phyloP scores from a whole-genome alignment of 1,284 basidiomycete genomes.

The Fomitopsis palustris region DNA sequence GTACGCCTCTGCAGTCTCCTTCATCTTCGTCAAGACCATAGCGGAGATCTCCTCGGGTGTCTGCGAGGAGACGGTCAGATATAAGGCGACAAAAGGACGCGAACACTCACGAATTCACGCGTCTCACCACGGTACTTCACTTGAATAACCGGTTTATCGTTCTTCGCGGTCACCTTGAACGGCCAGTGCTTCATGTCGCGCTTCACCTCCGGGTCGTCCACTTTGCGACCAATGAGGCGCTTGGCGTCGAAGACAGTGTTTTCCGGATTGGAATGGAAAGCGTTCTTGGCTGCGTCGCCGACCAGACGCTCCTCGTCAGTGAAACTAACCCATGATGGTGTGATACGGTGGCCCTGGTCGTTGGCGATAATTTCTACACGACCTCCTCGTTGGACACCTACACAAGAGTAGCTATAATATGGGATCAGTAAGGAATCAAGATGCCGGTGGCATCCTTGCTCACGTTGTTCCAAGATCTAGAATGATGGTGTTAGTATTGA shows the following conservation, averaged over 20 bases:
- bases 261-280: conserved; percentile 79
- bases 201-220: conserved; percentile 75
- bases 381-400: conserved; percentile 89
- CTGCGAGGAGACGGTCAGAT: conserved; percentile 31
- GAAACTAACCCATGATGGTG: conserved; percentile 93
- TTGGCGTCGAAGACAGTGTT: conserved; percentile 99
- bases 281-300: conserved; percentile 79
- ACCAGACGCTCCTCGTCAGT: conserved; percentile 90
- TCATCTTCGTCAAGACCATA: conserved; percentile 98
- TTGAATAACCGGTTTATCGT: conserved; percentile 83
- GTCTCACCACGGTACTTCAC: conserved; percentile 85
- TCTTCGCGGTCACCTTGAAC: conserved; percentile 77
- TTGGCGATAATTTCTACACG: conserved; percentile 97
- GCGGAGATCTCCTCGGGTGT: conserved; percentile 89
- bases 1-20: conserved; percentile 99
- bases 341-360: conserved; percentile 97
- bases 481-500: no score
- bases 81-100: background rate
- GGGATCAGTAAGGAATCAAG: conserved; percentile 14
- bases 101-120: conserved; percentile 72
- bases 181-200: conserved; percentile 89
- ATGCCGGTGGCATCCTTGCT: conserved; percentile 17
- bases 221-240: conserved; percentile 91
- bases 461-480: conserved; percentile 81
- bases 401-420: conserved; percentile 65